phyloP scores from a whole-genome alignment of 495 filamentous ascomycete species.

The Penicillium ucsense region DNA sequence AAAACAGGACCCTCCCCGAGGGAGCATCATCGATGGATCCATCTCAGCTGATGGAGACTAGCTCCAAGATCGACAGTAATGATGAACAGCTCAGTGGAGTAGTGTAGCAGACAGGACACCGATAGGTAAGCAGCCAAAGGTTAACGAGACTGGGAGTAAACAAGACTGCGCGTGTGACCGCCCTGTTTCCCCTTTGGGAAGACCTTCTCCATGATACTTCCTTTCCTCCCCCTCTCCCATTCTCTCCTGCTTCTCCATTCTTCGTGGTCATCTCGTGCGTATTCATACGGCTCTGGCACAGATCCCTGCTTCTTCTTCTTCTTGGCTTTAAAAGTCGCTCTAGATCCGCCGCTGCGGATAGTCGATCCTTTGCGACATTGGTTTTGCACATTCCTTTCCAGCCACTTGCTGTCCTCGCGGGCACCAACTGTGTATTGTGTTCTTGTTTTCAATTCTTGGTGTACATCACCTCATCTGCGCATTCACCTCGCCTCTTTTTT shows the following conservation, averaged over 20 bases:
- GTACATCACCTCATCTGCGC: too few species aligned
- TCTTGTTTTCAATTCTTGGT: too few species aligned
- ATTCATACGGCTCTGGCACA: too few species aligned
- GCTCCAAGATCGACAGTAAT: too few species aligned
- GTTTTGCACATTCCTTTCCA: too few species aligned
- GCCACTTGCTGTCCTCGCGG: too few species aligned
- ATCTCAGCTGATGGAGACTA: too few species aligned
- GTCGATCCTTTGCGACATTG: background rate
- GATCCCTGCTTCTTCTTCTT: background rate
- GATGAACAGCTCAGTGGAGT: too few species aligned
- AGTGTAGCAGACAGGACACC: background rate
- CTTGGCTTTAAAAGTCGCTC: slow-evolving; percentile 1
- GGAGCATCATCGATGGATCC: too few species aligned
- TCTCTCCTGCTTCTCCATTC: background rate
- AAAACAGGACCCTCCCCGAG: too few species aligned
- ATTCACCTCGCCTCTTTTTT: background rate
- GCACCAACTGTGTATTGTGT: too few species aligned
- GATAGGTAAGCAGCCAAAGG: background rate
- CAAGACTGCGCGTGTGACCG: slow-evolving; percentile 7
- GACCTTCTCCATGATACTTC: background rate
- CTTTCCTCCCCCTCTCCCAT: background rate
- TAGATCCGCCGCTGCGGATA: background rate
- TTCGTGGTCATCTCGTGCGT: background rate
- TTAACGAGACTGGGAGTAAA: slow-evolving; percentile 6
- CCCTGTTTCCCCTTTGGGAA: slow-evolving; percentile 10